phyloP scores from a whole-genome alignment of 139 green algal genomes.

The Chlorella sp. region DNA sequence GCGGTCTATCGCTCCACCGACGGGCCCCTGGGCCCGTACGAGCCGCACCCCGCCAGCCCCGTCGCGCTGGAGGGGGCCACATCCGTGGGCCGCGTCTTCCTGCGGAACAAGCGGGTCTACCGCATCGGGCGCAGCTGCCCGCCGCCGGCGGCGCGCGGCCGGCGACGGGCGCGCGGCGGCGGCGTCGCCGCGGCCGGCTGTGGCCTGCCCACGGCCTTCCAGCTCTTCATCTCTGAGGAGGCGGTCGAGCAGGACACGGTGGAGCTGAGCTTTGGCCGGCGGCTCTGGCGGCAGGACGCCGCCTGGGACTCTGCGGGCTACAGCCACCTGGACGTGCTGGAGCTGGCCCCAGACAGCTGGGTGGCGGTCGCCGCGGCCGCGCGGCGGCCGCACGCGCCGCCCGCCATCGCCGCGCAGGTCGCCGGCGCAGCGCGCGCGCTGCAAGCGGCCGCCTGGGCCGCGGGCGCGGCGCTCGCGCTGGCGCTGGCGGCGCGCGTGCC shows the following conservation, averaged over 20 bases:
- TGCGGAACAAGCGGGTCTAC: conserved; percentile 5
- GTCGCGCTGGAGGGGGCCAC: background rate
- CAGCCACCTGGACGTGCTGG: background rate
- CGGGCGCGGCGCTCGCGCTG: background rate
- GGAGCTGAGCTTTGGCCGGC: background rate
- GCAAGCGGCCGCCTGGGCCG: background rate
- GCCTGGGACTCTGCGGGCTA: conserved; percentile 17
- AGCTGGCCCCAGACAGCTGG: background rate
- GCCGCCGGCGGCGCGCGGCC: background rate
- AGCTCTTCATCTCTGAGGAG: background rate
- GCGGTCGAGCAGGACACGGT: background rate
- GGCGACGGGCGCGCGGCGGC: background rate
- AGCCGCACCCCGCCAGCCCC: conserved; percentile 4
- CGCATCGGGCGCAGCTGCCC: conserved; percentile 11
- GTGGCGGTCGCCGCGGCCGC: conserved; percentile 6
- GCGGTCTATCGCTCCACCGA: background rate
- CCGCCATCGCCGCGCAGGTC: background rate
- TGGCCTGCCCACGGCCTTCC: background rate
- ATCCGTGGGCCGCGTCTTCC: background rate
- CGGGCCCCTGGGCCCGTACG: conserved; percentile 11
- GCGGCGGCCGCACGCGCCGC: background rate
- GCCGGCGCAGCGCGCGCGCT: background rate
- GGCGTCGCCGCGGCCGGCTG: background rate
- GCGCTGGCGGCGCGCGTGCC: background rate
- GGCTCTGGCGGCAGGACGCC: conserved; percentile 10